Percentiles rank a stretch among this genome's conserved stretches.
Evolutionary conservation across 2,329 filamentous ascomycete species (phyloP).

Genomic region (Aspergillus sp.): DNA sequence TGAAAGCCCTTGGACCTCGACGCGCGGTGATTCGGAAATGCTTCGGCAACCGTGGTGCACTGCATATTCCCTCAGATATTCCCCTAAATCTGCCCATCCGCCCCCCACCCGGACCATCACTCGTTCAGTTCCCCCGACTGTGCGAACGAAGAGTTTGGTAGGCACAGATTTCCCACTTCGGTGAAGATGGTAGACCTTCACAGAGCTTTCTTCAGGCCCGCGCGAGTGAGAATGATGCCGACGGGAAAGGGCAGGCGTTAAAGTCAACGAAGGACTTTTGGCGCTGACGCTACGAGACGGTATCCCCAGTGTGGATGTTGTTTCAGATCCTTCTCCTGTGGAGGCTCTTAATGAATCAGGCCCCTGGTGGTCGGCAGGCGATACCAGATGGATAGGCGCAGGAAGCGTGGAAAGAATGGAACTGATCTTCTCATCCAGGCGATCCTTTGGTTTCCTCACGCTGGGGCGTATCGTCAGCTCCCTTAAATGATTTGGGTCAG

Average conservation of each 20-base stretch:
- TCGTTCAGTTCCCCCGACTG: slow-evolving; percentile 77
- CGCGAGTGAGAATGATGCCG: slow-evolving; percentile 24
- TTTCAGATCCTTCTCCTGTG: too few species aligned
- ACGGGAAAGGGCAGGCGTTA: slow-evolving; percentile 48
- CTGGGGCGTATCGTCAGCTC: slow-evolving; percentile 23
- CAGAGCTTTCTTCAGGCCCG: slow-evolving; percentile 54
- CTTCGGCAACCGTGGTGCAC: slow-evolving; percentile 75
- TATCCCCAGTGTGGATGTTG: too few species aligned
- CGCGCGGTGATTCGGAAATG: slow-evolving; percentile 43
- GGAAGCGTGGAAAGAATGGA: slow-evolving; percentile 70
- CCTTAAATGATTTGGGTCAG: too few species aligned
- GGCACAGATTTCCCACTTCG: slow-evolving; percentile 74
- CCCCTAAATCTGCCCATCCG: slow-evolving; percentile 94
- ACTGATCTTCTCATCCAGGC: slow-evolving; percentile 70
- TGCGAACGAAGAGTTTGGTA: slow-evolving; percentile 87
- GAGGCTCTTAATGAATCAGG: slow-evolving; percentile 21
- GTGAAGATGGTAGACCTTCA: slow-evolving; percentile 86
- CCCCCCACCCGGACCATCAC: slow-evolving; percentile 98
- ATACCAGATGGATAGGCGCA: slow-evolving; percentile 64
- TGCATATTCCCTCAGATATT: slow-evolving; percentile 90
- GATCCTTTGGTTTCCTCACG: slow-evolving; percentile 47
- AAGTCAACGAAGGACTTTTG: slow-evolving; percentile 52
- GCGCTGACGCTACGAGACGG: too few species aligned
- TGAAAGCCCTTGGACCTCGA: slow-evolving; percentile 46
- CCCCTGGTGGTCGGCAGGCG: slow-evolving; percentile 35